Conservation (phyloP, 2,329 filamentous ascomycete genomes). For the Alternaria gansuensis region DNA sequence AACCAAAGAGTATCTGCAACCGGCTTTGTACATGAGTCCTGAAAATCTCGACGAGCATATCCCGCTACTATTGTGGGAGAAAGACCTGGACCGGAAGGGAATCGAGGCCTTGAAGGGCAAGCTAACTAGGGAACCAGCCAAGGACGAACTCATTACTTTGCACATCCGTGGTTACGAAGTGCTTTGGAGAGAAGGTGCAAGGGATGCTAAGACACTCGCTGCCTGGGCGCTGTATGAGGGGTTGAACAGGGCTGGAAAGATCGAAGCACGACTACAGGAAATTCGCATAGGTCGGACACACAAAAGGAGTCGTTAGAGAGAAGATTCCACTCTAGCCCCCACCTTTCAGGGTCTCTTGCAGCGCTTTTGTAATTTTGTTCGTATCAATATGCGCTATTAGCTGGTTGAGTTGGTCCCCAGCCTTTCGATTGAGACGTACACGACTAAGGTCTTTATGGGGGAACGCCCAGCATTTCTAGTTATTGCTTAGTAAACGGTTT, state of each 20-base stretch:
- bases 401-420: no score
- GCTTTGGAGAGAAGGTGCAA: slow-evolving; percentile 61
- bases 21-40: slow-evolving; percentile 59
- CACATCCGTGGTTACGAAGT: slow-evolving; percentile 58
- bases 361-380: no score
- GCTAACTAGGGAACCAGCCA: slow-evolving; percentile 60
- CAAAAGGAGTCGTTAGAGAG: no score
- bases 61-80: slow-evolving; percentile 63
- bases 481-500: no score
- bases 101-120: slow-evolving; percentile 52
- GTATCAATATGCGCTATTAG: no score
- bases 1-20: slow-evolving; percentile 6
- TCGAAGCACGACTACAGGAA: slow-evolving; percentile 30
- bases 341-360: no score
- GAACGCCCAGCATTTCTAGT: no score
- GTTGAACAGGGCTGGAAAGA: slow-evolving; percentile 59
- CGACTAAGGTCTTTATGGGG: no score
- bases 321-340: no score
- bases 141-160: slow-evolving; percentile 65
- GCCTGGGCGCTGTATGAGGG: slow-evolving; percentile 67
- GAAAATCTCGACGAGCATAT: slow-evolving; percentile 66
- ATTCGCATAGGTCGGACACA: no score
- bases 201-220: slow-evolving; percentile 64
- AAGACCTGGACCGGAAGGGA: slow-evolving; percentile 29
- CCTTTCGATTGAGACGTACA: no score